Base-by-base conservation (phyloP, 208 protist species). In the Crithidia acanthocephali region DNA sequence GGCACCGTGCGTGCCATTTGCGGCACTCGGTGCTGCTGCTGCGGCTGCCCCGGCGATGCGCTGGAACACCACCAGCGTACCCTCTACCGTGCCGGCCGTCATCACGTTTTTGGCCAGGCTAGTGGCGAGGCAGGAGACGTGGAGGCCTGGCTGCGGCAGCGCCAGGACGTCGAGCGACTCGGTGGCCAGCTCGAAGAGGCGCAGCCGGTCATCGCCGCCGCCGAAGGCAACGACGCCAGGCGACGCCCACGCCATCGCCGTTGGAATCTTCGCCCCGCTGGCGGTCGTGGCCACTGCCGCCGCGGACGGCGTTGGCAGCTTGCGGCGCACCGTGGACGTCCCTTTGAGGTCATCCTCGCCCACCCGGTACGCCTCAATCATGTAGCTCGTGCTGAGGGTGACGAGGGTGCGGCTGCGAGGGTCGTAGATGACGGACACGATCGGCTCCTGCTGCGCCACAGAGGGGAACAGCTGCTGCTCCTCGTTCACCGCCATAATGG, bases 211-310 rank as follows among this genome's bases (percentile, higher is more conserved):
- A 72, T 98, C 94, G 32, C 87, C 86, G 55, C 85, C 92, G 25
- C 67, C 77, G 45, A 97, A 88, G 2, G 88, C 93, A 37, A 98
- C 75, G 1, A 95, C 65, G 33, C 85, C 84, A 0, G 85, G 44
- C 25, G 67, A 72, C 9, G 83, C 87, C 92, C 89, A 97, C n/a
- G 72, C 66, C 89, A 97, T 94, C 27, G 83, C 79, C 22, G 90
- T 64, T 0, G 65, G 28, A 23, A 74, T 72, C 16, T 37, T 40
- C 23, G 56, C 72, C 9, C 83, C 69, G 11, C 65, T 79, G 11
- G 85, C 79, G 16, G 65, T 63, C 7, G 55, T 57, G 9, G 64
- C 44, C 2, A 50, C 64, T 27, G 87, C 65, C 1, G 79, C 72
- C 9, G 72, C 58, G 28, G 58, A 56, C 33, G 90, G 72, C 0